Base-by-base conservation (phyloP, 768 basidiomycete species). In the Auricularia heimuer region DNA sequence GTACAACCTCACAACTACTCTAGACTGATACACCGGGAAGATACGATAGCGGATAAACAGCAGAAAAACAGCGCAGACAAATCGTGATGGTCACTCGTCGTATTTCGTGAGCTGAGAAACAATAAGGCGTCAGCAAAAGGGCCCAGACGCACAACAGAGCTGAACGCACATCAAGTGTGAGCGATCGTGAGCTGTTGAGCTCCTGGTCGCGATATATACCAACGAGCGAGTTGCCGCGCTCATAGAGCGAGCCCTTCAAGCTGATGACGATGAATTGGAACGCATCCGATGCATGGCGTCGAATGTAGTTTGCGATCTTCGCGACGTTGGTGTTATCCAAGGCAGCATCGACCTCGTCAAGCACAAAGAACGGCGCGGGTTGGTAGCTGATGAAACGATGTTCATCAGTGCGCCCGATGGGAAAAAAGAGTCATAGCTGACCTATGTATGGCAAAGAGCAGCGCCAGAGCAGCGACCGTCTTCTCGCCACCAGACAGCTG, bases 181-280 rank as follows among this genome's bases (percentile, higher is more conserved):
- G 76, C 29, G 92, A 92, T 64, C 88, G 82, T 3, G 95, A 97
- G 70, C 92, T 94, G 70, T 96, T 96, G 66, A 92, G 83, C 11
- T 92, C 92, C 71, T 98, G 95, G 70, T 97, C 94, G 18, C 95
- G 85, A 75, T 94, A 94, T 44, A 97, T 93, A 3, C 95, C 95
- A 33, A 98, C 94, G 54, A 98, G 80, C 1, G 93, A 92, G 68
- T 92, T 83, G 10, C 94, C 91, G 18, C 87, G 85, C 73, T 96
- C 94, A 70, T 95, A 96, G 67, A 98, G 76, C 0, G 94, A 92
- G 54, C 89, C 90, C 75, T 98, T 98, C 74, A 98, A 80, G 73
- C 93, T 94, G 79, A 99, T 99, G 64, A 98, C 95, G 65, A 99
- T 85, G 74, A 98, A 98, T 74, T 98, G 95, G 82, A 98, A 96